phyloP scores from a whole-genome alignment of 2,329 filamentous ascomycete genomes.

The Penicillium hesseltinei region DNA sequence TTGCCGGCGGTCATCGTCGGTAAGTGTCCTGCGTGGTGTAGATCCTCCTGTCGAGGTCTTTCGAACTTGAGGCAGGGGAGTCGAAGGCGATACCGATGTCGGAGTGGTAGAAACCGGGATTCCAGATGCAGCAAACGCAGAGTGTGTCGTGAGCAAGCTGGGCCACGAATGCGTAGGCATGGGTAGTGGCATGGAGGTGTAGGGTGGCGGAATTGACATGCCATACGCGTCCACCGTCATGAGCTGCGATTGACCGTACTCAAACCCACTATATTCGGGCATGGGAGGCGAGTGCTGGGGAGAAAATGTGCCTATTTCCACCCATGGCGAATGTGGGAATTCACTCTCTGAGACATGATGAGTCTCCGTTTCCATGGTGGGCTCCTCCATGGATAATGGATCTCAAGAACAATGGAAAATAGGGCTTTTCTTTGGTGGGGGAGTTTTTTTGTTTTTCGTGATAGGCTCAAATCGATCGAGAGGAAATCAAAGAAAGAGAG shows the following conservation, averaged over 20 bases:
- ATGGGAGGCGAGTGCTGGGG: slow-evolving; percentile 69
- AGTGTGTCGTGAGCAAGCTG: slow-evolving; percentile 74
- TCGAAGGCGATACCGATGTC: slow-evolving; percentile 53
- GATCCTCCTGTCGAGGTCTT: slow-evolving; percentile 48
- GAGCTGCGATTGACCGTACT: slow-evolving; percentile 62
- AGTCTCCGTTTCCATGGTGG: slow-evolving; percentile 47
- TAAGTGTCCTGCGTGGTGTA: slow-evolving; percentile 81
- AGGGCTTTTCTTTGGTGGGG: slow-evolving; percentile 1
- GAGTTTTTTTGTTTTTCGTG: background rate
- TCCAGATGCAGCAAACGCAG: slow-evolving; percentile 60
- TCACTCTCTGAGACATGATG: slow-evolving; percentile 46
- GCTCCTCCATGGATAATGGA: slow-evolving; percentile 44
- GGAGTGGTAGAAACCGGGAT: slow-evolving; percentile 57
- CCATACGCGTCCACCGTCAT: slow-evolving; percentile 58
- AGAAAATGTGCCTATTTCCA: slow-evolving; percentile 47
- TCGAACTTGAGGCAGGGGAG: slow-evolving; percentile 36
- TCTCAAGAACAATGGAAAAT: background rate
- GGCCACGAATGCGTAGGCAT: slow-evolving; percentile 72
- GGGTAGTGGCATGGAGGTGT: slow-evolving; percentile 64
- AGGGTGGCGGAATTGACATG: slow-evolving; percentile 58
- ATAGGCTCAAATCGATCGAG: slow-evolving; percentile 6
- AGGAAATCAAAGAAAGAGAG: slow-evolving; percentile 7
- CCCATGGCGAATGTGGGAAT: slow-evolving; percentile 47
- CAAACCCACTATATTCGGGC: slow-evolving; percentile 65
- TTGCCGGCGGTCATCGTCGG: slow-evolving; percentile 79